These are phyloP conservation scores for Fusarium sp. DNA, from an alignment of 2,329 filamentous ascomycete genomes.

Conservation along the genomic window DNA sequence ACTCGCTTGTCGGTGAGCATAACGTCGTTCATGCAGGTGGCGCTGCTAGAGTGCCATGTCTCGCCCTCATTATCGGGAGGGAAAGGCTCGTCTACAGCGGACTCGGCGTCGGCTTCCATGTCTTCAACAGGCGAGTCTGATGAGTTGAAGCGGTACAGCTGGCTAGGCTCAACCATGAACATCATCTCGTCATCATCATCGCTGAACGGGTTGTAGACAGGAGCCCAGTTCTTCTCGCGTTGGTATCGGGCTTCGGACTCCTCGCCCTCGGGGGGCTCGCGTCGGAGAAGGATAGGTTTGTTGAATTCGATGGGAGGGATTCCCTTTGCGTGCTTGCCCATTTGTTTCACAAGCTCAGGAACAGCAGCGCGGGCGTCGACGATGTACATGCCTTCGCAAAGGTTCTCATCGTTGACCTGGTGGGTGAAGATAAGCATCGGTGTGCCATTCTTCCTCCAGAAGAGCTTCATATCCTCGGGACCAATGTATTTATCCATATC, in stretches of 20 bases:
- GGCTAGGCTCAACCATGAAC: constrained; percentile 40
- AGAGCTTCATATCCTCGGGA: constrained; percentile 41
- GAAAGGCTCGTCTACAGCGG: constrained; percentile 36
- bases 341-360: constrained; percentile 28
- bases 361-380: constrained; percentile 37
- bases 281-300: constrained; percentile 32
- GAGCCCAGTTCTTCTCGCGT: constrained; percentile 41
- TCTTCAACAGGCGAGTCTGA: constrained; percentile 18
- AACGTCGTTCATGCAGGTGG: constrained; percentile 39
- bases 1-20: constrained; percentile 39
- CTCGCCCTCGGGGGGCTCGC: constrained; percentile 28
- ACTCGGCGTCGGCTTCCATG: constrained; percentile 28
- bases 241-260: constrained; percentile 31
- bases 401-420: constrained; percentile 39
- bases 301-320: constrained; percentile 35
- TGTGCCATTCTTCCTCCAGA: constrained; percentile 39
- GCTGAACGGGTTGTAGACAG: constrained; percentile 32
- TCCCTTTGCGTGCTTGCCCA: constrained; percentile 33
- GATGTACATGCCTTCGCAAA: constrained; percentile 40
- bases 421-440: constrained; percentile 41
- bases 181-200: constrained; percentile 38
- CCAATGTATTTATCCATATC: constrained; percentile 43
- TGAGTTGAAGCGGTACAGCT: constrained; percentile 30
- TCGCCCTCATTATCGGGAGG: constrained; percentile 27
- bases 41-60: constrained; percentile 35